Base-by-base conservation (phyloP, 257 asterid genomes). In the Voacanga thouarsii region DNA sequence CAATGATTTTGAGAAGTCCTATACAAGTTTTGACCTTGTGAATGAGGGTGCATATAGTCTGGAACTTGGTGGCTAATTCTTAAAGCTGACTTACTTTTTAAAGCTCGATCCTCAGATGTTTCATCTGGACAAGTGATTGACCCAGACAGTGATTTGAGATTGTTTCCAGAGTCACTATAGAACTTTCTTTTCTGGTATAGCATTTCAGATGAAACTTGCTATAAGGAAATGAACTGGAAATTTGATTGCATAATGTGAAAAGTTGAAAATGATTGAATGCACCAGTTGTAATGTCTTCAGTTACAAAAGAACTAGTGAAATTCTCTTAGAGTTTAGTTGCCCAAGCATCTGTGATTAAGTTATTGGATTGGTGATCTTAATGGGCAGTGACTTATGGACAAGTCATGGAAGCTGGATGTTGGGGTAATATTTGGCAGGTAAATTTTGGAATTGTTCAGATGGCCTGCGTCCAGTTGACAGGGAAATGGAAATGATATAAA, bases 291-390 rank as follows among this genome's bases (percentile, higher is more conserved):
- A 33, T 30, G 15, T 65, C n/a, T 11, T 5, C 30, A n/a, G 71
- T 3, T 18, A 30, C 6, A 19, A 12, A 65, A 14, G 41, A 39
- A 39, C 11, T 39, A 11, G 41, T 39, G 41, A 39, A 28, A 39
- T 67, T 39, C 26, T 21, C 16, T 67, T 39, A 67, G 50, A 41
- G 72, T 21, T 67, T 67, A 39, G 72, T 67, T 39, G 67, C 71
- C 15, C 7, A 68, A 68, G 53, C 24, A 41, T 19, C 24, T 41
- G 30, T 41, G 16, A 24, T 43, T 68, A 18, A 6, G 4, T 63
- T 7, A 28, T 63, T 28, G 19, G 68, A 33, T 33, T 65, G 12
- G 47, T 4, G 8, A 60, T 7, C 39, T 60, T 15, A 9, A 55
- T 55, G 61, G 43, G 69, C 41, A 12, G 14, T 30, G 12, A 12